These are phyloP conservation scores for Eutrema japonicum DNA, from an alignment of 345 rosid genomes.

Conservation along the genomic window DNA sequence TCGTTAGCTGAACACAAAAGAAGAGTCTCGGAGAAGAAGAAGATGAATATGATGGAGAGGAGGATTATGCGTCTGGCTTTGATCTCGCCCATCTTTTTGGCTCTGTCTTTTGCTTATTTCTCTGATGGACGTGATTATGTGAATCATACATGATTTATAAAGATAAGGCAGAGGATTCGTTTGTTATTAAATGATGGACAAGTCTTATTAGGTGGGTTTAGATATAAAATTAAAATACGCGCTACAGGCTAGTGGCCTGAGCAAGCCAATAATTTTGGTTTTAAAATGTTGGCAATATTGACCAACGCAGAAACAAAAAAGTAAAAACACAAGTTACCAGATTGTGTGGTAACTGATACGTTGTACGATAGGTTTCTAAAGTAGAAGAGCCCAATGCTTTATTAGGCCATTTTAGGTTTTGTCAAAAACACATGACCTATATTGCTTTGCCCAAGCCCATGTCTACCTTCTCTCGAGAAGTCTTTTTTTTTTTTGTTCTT, in stretches of 20 bases:
- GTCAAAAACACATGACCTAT: no score
- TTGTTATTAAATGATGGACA: not conserved
- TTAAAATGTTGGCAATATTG: no score
- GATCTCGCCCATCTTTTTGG: constrained; percentile 33
- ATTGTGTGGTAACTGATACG: no score
- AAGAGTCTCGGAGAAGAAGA: constrained; percentile 34
- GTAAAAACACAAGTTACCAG: no score
- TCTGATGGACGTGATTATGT: not conserved
- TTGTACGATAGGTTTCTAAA: no score
- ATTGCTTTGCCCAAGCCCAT: no score
- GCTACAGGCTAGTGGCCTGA: constrained; percentile 1
- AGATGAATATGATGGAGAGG: constrained; percentile 29
- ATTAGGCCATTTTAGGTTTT: no score
- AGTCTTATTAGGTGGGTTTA: not conserved
- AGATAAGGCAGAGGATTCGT: not conserved
- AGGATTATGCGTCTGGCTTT: constrained; percentile 32
- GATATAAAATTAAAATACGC: not conserved
- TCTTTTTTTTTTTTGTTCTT: no score
- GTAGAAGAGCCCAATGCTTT: no score
- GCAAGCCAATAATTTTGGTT: no score
- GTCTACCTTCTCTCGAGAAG: no score
- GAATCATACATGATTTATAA: constrained; percentile 6
- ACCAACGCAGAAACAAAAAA: not conserved
- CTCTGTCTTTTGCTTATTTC: not conserved
- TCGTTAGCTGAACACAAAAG: constrained; percentile 36